Percentiles rank a stretch among this genome's conserved stretches.
phyloP scores from a whole-genome alignment of 371 early-diverging fungal genomes.

The Apophysomyces variabilis region DNA sequence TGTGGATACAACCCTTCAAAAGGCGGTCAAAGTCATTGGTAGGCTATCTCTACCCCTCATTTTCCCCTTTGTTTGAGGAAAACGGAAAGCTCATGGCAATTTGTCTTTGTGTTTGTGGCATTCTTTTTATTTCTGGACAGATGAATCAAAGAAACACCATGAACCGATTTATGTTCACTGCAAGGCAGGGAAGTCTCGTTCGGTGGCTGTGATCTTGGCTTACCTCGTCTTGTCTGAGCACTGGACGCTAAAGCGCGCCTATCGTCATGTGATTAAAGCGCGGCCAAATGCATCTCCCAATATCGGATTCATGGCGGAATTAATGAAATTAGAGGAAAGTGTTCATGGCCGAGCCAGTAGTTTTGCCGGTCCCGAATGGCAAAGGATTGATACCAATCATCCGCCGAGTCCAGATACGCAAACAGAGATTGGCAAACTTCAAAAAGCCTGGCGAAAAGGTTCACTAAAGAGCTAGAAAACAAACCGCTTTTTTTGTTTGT shows the following conservation, averaged over 20 bases:
- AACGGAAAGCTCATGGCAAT: neutral
- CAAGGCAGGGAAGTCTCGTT: slow-evolving; percentile 84
- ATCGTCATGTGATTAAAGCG: slow-evolving; percentile 67
- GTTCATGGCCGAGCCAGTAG: slow-evolving; percentile 56
- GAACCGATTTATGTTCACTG: slow-evolving; percentile 84
- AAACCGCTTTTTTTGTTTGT: too few relatives aligned
- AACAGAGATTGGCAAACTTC: slow-evolving; percentile 33
- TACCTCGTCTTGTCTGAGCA: slow-evolving; percentile 68
- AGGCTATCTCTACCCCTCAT: slow-evolving; percentile 15
- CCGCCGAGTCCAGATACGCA: slow-evolving; percentile 48
- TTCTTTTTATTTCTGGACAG: slow-evolving; percentile 21
- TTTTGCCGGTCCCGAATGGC: slow-evolving; percentile 47
- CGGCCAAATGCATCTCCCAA: slow-evolving; percentile 81
- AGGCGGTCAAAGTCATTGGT: slow-evolving; percentile 65
- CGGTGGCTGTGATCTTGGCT: slow-evolving; percentile 78
- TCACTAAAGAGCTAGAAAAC: neutral
- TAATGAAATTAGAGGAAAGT: slow-evolving; percentile 73
- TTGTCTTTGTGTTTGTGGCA: too few relatives aligned
- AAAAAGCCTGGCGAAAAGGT: slow-evolving; percentile 36
- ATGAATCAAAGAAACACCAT: slow-evolving; percentile 44
- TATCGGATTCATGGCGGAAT: slow-evolving; percentile 84
- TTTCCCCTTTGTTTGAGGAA: neutral
- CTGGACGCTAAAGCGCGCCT: slow-evolving; percentile 77
- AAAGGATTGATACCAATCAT: slow-evolving; percentile 22
- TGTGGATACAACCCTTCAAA: slow-evolving; percentile 52